Conservation (phyloP, 768 basidiomycete genomes). For the Lactifluus subvellereus region DNA sequence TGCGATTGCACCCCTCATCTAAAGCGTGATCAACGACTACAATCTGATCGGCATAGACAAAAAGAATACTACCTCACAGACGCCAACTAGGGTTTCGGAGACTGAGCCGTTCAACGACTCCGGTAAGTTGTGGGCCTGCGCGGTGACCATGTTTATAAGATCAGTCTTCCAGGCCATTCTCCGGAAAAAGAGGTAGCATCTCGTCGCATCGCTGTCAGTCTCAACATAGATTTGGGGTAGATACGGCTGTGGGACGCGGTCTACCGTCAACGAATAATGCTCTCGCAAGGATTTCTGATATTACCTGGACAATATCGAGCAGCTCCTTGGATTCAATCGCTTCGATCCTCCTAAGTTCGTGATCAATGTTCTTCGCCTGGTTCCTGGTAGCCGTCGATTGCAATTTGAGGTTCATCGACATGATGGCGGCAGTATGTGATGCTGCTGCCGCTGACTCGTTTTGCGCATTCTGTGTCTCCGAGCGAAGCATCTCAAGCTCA, state of each 20-base stretch:
- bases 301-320: constrained; percentile 75
- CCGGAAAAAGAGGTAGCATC: constrained; percentile 89
- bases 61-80: constrained; percentile 69
- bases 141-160: constrained; percentile 76
- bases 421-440: constrained; percentile 86
- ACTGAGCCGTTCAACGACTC: constrained; percentile 78
- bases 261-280: neutral
- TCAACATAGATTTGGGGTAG: constrained; percentile 88
- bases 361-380: constrained; percentile 82
- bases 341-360: constrained; percentile 83
- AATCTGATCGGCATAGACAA: neutral
- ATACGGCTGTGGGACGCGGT: constrained; percentile 56
- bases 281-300: neutral
- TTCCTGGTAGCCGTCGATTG: constrained; percentile 89
- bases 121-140: constrained; percentile 76
- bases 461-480: constrained; percentile 81
- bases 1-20: constrained; percentile 83
- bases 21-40: constrained; percentile 6
- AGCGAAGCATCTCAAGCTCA: constrained; percentile 78
- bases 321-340: constrained; percentile 77
- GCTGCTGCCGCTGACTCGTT: constrained; percentile 76
- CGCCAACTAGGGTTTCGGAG: constrained; percentile 83
- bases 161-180: constrained; percentile 83
- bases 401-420: constrained; percentile 91
- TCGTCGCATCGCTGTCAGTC: constrained; percentile 82